Evolutionary conservation across 2,329 filamentous ascomycete species (phyloP).

Genomic region (Clarireedia sp.): DNA sequence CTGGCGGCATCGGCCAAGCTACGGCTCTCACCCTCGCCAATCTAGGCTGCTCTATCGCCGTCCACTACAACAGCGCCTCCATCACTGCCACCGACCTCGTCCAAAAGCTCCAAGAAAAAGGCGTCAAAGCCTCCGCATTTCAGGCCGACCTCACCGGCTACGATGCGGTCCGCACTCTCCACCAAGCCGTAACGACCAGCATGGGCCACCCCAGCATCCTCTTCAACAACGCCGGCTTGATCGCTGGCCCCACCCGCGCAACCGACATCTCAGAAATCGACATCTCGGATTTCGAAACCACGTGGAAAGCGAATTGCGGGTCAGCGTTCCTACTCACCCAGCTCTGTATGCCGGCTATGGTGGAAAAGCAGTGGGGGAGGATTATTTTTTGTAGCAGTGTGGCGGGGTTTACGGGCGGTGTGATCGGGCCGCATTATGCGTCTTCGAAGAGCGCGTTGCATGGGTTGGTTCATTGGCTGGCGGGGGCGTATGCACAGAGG

Average conservation of each 20-base stretch:
- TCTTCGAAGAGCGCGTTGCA: conserved; percentile 38
- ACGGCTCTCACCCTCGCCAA: conserved; percentile 34
- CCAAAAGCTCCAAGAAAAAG: conserved; percentile 24
- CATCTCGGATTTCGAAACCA: conserved; percentile 22
- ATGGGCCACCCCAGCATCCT: conserved; percentile 18
- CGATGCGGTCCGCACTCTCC: conserved; percentile 20
- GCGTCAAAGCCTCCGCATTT: conserved; percentile 28
- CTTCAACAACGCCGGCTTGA: conserved; percentile 22
- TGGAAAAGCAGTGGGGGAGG: conserved; percentile 33
- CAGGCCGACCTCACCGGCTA: conserved; percentile 33
- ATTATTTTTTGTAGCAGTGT: conserved; percentile 21
- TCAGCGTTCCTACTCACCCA: conserved; percentile 20
- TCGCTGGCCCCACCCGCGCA: conserved; percentile 9
- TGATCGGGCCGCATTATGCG: conserved; percentile 21
- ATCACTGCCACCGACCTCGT: conserved; percentile 20
- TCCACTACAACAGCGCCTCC: conserved; percentile 35
- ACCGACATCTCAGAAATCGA: conserved; percentile 17
- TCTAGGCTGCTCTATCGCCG: conserved; percentile 35
- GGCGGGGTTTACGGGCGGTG: conserved; percentile 17
- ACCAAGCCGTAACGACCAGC: conserved; percentile 4
- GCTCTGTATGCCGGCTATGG: conserved; percentile 24
- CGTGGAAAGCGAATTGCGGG: conserved; percentile 21
- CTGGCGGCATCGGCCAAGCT: conserved; percentile 37
- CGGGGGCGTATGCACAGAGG: conserved; percentile 34
- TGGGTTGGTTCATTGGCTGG: conserved; percentile 40